Percentiles rank a stretch among this genome's conserved stretches.
Conservation (phyloP, 108 stramenopile genomes). For the Mediolabrus comicus region DNA sequence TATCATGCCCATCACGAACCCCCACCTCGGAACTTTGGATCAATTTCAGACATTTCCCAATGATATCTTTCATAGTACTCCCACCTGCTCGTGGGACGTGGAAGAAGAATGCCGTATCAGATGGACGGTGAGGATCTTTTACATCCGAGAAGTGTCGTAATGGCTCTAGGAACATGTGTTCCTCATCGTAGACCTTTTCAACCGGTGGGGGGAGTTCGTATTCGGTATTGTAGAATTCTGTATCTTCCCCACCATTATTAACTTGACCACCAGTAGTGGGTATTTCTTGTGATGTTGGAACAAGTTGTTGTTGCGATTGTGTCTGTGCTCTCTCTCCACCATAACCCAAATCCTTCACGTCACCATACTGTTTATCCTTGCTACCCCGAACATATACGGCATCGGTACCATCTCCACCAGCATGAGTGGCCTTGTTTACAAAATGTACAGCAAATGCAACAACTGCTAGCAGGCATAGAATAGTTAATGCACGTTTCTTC, state of each 20-base stretch:
- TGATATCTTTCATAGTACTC: conserved; percentile 40
- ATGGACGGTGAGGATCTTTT: conserved; percentile 8
- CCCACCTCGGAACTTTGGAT: conserved; percentile 44
- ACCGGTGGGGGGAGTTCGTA: conserved; percentile 15
- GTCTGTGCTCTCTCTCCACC: background rate
- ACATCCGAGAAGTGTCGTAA: conserved; percentile 40
- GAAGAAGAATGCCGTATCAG: conserved; percentile 51
- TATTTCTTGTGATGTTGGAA: background rate
- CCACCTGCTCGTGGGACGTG: conserved; percentile 52
- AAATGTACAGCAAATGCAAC: conserved; percentile 28
- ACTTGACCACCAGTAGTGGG: background rate
- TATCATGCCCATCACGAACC: conserved; percentile 41
- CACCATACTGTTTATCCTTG: conserved; percentile 8
- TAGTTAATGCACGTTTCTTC: conserved; percentile 15
- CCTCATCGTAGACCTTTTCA: conserved; percentile 28
- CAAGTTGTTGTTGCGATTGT: background rate
- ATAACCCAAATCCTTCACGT: conserved; percentile 3
- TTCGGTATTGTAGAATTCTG: conserved; percentile 9
- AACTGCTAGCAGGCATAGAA: conserved; percentile 12
- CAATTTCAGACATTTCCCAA: conserved; percentile 34
- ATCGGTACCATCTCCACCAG: background rate
- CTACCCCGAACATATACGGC: background rate
- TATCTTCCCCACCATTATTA: background rate
- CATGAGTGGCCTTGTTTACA: background rate
- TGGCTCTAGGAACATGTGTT: conserved; percentile 22